phyloP scores from a whole-genome alignment of 129 eudicot genomes.

The Arctium lappa region DNA sequence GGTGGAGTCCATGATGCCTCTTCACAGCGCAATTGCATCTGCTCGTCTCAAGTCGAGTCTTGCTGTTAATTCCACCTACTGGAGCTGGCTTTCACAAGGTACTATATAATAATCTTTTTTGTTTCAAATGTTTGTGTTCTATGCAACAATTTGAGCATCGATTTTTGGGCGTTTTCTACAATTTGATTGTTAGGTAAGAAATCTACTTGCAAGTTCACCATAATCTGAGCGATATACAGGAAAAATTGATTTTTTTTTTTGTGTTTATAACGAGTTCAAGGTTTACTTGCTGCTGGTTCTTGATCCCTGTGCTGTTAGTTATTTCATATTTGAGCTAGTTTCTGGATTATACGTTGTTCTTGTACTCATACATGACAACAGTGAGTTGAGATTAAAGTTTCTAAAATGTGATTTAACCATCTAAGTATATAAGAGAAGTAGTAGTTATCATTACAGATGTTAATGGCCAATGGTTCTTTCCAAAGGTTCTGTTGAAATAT shows the following conservation, averaged over 20 bases:
- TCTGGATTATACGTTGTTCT: background rate
- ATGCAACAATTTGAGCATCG: background rate
- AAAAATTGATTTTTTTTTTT: too few species aligned
- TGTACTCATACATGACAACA: background rate
- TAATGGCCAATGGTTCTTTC: background rate
- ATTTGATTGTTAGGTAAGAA: background rate
- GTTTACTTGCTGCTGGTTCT: background rate
- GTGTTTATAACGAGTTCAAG: background rate
- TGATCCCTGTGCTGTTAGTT: background rate
- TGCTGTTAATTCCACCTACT: constrained; percentile 58
- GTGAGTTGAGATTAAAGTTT: background rate
- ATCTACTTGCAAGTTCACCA: background rate
- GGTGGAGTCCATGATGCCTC: constrained; percentile 65
- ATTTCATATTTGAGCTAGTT: background rate
- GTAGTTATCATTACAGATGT: background rate
- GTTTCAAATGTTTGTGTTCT: background rate
- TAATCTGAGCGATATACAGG: background rate
- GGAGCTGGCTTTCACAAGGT: constrained; percentile 92
- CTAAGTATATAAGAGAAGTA: too few species aligned
- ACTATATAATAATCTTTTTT: background rate
- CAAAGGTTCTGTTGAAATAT: background rate
- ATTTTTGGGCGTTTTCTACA: background rate
- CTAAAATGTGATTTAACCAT: background rate
- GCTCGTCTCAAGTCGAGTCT: constrained; percentile 67
- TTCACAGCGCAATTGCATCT: constrained; percentile 69